Evolutionary conservation across 768 basidiomycete species (phyloP).

Genomic region (Chlorophyllum brunneum): DNA sequence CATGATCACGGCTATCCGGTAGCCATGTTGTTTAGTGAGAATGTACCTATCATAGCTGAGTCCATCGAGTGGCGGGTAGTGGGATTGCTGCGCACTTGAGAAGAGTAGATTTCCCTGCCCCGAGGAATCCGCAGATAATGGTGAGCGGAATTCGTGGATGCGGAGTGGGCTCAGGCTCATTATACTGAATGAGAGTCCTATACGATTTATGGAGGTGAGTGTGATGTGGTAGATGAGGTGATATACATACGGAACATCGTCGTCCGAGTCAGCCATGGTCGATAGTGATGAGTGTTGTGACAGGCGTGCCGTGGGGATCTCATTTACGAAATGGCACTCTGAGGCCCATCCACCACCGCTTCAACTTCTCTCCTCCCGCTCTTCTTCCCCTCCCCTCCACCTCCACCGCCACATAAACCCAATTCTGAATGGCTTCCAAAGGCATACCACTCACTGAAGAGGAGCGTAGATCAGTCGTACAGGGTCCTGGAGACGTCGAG

Average conservation of each 20-base stretch:
- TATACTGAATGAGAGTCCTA: conserved; percentile 18
- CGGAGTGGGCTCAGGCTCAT: not conserved
- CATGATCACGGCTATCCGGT: conserved; percentile 96
- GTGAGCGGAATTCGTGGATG: conserved; percentile 70
- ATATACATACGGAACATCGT: conserved; percentile 58
- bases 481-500: conserved; percentile 79
- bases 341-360: not conserved
- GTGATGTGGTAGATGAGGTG: not conserved
- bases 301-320: conserved; percentile 6
- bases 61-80: not conserved
- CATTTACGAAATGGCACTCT: conserved; percentile 8
- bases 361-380: not conserved
- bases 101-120: conserved; percentile 91
- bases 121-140: conserved; percentile 92
- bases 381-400: not conserved
- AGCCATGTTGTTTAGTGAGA: conserved; percentile 89
- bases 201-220: not conserved
- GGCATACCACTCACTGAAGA: conserved; percentile 28
- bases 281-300: conserved; percentile 5
- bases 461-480: conserved; percentile 57
- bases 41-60: conserved; percentile 55
- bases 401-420: not conserved
- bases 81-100: conserved; percentile 53
- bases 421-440: conserved; percentile 10
- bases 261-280: conserved; percentile 41